Evolutionary conservation across 208 protist species (phyloP), one percentile per base, ranked within the genome.

Genomic region (Leishmania aethiopica): DNA sequence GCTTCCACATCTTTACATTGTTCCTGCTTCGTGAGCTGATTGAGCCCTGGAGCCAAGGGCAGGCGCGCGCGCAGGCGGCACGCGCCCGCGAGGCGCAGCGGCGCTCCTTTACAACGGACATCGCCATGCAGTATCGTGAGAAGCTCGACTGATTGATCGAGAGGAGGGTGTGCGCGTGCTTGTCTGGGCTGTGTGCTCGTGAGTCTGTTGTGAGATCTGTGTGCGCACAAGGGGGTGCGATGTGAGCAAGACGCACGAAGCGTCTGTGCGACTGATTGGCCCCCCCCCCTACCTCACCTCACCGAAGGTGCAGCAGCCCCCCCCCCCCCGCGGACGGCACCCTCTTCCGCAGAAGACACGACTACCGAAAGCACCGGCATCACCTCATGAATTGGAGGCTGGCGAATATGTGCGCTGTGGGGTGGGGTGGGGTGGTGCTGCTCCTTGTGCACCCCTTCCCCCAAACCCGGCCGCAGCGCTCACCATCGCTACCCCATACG

Each of bases 1-100:
- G 93, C 5, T 95, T 93, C 71, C 92, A 96, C 78, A 82, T 96
- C 22, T 79, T 92, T 11, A 72, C 83, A 15, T 83, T 95, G 45
- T 86, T 94, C 37, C 64, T 93, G 10, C 72, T 95, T 67, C 83
- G 90, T 40, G 89, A 92, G 80, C 81, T 96, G 37, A 69, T 90
- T 8, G 75, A 77, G 73, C 88, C 88, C 57, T 93, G 84, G 83
- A 51, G 72, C 42, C 67, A 79, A 47, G 90, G 91, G 5, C 79
- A 72, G 25, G 67, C 19, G n/a, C 47, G 73, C 22, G 78, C 85
- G 11, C 55, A 35, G 6, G 78, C 60, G 11, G 83, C 83, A 15
- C 67, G 75, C 42, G 51, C 64, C 45, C 81, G 86, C 62, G 78
- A 85, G 72, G 81, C 70, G n/a, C 77, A 79, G 74, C 81, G 80